Evolutionary conservation across 768 basidiomycete species (phyloP), one percentile per base, ranked within the genome.

Genomic region (Lactarius hengduanensis): DNA sequence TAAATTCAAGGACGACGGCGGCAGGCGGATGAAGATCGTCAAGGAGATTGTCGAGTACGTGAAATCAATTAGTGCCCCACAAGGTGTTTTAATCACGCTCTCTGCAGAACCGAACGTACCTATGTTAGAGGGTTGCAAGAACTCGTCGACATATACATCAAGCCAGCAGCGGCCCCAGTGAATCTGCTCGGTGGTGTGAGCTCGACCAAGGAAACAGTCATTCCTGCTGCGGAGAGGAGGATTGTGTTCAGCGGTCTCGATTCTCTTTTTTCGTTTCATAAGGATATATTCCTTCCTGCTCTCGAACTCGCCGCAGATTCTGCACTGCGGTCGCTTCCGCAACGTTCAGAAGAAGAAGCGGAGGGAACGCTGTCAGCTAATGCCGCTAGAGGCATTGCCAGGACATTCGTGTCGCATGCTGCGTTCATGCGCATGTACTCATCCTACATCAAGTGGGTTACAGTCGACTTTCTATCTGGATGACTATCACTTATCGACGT

Each of bases 371-470:
- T 91, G 43, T 93, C 94, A 0, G 76, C 88, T 61, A 80, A 80
- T 55, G 91, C 92, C 16, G 93, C 92, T 0, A 90, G 84, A 66
- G 83, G 85, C 16, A 89, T 99, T 43, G 96, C 92, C 8, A 84
- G 89, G 64, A 94, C 92, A 57, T 99, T 98, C 77, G 79, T 93
- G 62, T 91, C 90, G 61, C 95, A 99, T 76, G 92, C 94, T 36
- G 94, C 96, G 4, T 98, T 98, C 80, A 94, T 99, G 92, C 92
- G 83, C 79, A 98, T 98, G 91, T 99, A 99, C 76, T 95, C 94
- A 38, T 91, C 90, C 54, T 99, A 98, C 75, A 96, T 96, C 82
- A 98, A 98, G 93, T 94, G 75, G 74, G 90, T 78, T 69, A 43
- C 66, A 10, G 65, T 58, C 59, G 54, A 62, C 47, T 41, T 64